phyloP scores from a whole-genome alignment of 2,329 filamentous ascomycete species.

The Diplodia intermedia region DNA sequence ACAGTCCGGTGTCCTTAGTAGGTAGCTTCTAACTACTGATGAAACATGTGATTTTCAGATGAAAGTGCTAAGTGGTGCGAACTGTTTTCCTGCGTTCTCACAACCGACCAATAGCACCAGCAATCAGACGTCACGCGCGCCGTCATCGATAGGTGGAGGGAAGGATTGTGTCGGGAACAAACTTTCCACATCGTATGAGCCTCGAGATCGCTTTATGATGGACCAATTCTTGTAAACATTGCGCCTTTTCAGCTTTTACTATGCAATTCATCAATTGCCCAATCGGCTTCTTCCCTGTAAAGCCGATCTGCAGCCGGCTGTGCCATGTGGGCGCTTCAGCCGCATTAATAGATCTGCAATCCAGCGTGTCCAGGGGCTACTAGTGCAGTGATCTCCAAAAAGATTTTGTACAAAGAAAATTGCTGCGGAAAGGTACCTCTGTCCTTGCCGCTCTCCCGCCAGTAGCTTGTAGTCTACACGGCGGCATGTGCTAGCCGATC shows the following conservation, averaged over 20 bases:
- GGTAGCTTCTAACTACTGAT: too few relatives aligned
- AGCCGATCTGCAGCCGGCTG: neutral
- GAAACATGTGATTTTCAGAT: too few relatives aligned
- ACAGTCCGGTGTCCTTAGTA: too few relatives aligned
- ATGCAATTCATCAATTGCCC: neutral
- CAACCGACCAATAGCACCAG: too few relatives aligned
- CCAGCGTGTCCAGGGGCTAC: neutral
- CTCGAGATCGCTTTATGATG: neutral
- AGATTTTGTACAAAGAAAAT: neutral
- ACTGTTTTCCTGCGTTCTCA: too few relatives aligned
- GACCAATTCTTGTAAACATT: neutral
- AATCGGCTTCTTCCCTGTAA: conserved; percentile 2
- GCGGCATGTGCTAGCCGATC: neutral
- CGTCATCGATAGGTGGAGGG: neutral
- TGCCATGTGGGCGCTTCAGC: neutral
- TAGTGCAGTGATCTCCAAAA: neutral
- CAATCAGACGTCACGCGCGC: too few relatives aligned
- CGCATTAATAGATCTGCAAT: neutral
- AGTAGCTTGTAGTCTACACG: neutral
- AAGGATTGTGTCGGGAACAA: neutral
- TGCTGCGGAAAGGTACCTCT: neutral
- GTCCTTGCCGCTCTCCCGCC: neutral
- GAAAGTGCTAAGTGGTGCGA: too few relatives aligned
- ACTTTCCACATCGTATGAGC: neutral
- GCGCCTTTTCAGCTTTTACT: too few relatives aligned